Percentiles rank a stretch among this genome's conserved stretches.
These are phyloP conservation scores for Sisymbrium altissimum DNA, from an alignment of 345 rosid species.

Conservation along the genomic window DNA sequence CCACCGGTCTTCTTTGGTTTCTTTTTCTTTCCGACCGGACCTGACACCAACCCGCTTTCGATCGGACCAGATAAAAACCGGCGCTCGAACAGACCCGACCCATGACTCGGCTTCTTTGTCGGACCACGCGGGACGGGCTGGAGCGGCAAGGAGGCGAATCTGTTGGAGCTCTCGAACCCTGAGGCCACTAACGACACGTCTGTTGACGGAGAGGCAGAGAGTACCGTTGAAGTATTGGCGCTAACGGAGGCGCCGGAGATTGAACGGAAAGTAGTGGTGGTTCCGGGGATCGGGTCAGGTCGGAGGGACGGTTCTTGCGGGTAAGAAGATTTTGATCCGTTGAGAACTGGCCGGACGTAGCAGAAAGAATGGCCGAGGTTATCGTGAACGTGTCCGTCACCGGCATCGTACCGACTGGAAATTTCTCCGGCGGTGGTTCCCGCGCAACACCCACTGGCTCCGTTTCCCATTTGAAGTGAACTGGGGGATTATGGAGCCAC, in stretches of 20 bases:
- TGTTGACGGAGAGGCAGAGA: conserved; percentile 51
- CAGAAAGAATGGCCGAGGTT: conserved; percentile 83
- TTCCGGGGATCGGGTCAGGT: conserved; percentile 40
- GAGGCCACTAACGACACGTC: conserved; percentile 41
- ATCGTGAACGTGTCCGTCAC: conserved; percentile 35
- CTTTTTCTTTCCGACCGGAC: conserved; percentile 31
- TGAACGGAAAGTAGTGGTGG: conserved; percentile 55
- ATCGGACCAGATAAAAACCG: conserved; percentile 42
- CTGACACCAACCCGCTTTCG: conserved; percentile 42
- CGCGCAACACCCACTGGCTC: conserved; percentile 51
- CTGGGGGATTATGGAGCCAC: conserved; percentile 7
- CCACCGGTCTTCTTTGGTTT: conserved; percentile 34
- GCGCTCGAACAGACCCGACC: conserved; percentile 38
- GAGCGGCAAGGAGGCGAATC: conserved; percentile 72
- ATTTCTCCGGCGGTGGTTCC: conserved; percentile 41
- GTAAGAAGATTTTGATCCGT: conserved; percentile 24
- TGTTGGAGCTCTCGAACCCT: conserved; percentile 77
- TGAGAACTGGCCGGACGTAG: conserved; percentile 57
- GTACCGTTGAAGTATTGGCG: conserved; percentile 77
- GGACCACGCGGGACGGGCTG: conserved; percentile 67
- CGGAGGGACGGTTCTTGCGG: conserved; percentile 38
- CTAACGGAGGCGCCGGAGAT: conserved; percentile 96
- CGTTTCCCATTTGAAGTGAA: conserved; percentile 52
- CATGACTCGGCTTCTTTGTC: conserved; percentile 30
- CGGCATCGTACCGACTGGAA: conserved; percentile 42